Percentiles rank a stretch among this genome's conserved stretches.
Conservation (phyloP, 148 eudicot species). For the Cornus kousa region DNA sequence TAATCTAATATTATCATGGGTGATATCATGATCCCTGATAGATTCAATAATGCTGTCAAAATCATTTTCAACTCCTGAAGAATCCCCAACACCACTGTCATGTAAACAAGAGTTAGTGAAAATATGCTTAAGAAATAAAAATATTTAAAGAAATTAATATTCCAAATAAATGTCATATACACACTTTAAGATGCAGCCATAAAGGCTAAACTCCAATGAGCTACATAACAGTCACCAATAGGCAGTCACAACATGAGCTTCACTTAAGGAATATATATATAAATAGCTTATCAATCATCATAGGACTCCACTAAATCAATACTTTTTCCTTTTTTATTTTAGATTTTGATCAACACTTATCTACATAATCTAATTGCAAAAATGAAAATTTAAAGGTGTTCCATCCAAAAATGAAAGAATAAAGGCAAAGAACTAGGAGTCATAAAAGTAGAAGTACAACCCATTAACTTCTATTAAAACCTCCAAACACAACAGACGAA, state of each 20-base stretch:
- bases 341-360: background rate
- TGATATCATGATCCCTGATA: constrained; percentile 48
- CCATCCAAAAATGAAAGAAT: no score
- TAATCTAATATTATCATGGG: constrained; percentile 53
- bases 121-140: background rate
- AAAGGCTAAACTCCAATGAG: background rate
- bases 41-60: constrained; percentile 52
- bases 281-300: background rate
- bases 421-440: no score
- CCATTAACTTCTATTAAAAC: no score
- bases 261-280: background rate
- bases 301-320: background rate
- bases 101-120: background rate
- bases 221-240: background rate
- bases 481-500: no score
- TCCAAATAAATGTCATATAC: background rate
- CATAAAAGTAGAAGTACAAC: no score
- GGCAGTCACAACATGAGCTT: background rate
- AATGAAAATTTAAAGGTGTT: no score
- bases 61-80: constrained; percentile 26
- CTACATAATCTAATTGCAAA: no score
- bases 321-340: background rate
- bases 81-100: constrained; percentile 46
- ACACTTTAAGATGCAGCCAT: background rate
- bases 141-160: background rate